Conservation (phyloP, 306 rosid species). For the Begonia peltatifolia region DNA sequence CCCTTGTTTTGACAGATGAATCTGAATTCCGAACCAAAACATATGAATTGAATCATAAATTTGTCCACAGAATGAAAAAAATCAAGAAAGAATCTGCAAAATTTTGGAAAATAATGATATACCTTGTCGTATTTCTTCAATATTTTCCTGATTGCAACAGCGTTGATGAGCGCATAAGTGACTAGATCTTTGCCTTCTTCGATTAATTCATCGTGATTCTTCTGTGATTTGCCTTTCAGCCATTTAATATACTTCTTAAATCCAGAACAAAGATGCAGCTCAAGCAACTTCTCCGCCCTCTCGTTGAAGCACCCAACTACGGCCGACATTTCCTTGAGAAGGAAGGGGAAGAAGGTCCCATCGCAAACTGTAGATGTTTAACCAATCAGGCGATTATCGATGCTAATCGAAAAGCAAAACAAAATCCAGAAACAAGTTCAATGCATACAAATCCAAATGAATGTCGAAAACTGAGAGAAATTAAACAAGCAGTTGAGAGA, state of each 20-base stretch:
- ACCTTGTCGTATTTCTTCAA: constrained; percentile 95
- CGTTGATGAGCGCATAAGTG: constrained; percentile 72
- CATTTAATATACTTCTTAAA: constrained; percentile 51
- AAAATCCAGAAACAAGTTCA: neutral
- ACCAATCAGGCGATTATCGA: neutral
- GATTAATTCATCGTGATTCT: constrained; percentile 31
- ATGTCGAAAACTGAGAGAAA: neutral
- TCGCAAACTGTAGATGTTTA: constrained; percentile 51
- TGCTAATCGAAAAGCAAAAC: neutral
- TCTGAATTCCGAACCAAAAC: constrained; percentile 22
- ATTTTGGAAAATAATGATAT: neutral
- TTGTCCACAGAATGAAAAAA: neutral
- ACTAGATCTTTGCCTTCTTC: constrained; percentile 87
- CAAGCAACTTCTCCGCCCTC: constrained; percentile 77
- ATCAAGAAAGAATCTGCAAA: neutral
- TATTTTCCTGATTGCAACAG: constrained; percentile 69
- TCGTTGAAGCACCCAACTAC: constrained; percentile 65
- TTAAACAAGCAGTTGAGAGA: neutral
- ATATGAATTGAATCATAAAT: no score
- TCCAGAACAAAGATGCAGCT: constrained; percentile 78
- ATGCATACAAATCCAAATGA: neutral
- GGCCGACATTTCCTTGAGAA: constrained; percentile 73
- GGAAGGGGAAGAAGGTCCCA: constrained; percentile 88
- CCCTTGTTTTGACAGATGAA: constrained; percentile 92
- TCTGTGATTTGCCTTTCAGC: constrained; percentile 43